phyloP scores from a whole-genome alignment of 345 rosid species.

The Gossypium rotundifolium region DNA sequence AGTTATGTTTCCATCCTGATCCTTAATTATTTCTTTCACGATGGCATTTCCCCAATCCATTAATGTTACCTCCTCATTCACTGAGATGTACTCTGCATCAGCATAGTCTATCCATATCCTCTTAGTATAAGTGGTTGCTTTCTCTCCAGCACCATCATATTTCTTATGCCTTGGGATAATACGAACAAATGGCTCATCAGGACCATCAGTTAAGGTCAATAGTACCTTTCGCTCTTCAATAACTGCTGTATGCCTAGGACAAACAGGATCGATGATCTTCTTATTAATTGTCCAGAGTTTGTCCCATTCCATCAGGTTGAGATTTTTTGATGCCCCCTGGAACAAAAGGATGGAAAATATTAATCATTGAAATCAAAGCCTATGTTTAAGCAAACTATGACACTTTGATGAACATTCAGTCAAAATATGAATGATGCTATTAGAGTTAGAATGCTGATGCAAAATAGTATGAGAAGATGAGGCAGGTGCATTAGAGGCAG shows the following conservation, averaged over 20 bases:
- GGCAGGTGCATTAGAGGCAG: not conserved
- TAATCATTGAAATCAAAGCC: not conserved
- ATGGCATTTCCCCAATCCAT: conserved; percentile 13
- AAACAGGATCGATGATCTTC: conserved; percentile 88
- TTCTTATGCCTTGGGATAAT: conserved; percentile 84
- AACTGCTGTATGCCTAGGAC: conserved; percentile 97
- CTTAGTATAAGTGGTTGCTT: conserved; percentile 74
- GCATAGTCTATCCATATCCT: conserved; percentile 75
- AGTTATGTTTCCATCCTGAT: conserved; percentile 7
- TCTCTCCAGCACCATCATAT: conserved; percentile 88
- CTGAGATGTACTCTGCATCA: conserved; percentile 63
- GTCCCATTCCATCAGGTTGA: conserved; percentile 98
- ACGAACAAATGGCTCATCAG: conserved; percentile 64
- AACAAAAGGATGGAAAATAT: conserved; percentile 11
- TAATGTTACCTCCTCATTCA: conserved; percentile 73
- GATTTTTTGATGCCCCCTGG: conserved; percentile 91
- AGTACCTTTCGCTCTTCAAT: conserved; percentile 30
- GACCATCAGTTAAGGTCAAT: conserved; percentile 58
- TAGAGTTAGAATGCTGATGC: not conserved
- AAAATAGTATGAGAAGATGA: not conserved
- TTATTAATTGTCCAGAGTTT: conserved; percentile 94
- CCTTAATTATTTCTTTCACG: conserved; percentile 7
- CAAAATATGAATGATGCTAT: not conserved
- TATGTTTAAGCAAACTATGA: not conserved
- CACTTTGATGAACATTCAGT: not conserved